Base-by-base conservation (phyloP, 2,329 filamentous ascomycete genomes). In the Metarhizium brunneum region DNA sequence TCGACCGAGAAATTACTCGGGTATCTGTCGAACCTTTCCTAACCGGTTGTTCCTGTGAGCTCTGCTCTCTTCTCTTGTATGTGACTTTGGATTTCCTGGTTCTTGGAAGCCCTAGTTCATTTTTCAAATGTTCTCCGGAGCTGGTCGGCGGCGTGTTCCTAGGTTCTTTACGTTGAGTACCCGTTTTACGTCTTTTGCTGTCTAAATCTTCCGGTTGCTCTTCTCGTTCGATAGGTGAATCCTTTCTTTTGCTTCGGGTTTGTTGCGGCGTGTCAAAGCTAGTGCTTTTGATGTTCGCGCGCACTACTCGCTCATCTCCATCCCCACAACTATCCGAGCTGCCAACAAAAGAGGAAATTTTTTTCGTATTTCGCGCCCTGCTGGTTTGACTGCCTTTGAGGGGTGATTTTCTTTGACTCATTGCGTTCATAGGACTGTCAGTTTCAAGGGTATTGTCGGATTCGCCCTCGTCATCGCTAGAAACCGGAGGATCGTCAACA, bases 271-370 rank as follows among this genome's bases (percentile, higher is more conserved):
- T 59, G 5, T 40, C 29, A 47, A 75, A 76, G 13, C 36, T 56
- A n/a, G 69, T 72, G 8, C 58, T 60, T 42, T 59, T 65, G 30
- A 76, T 75, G 53, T 66, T 58, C 16, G 62, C 69, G 4, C 61
- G 59, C n/a, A 57, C 56, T 36, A 55, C 59, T 30, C 55, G 55
- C 25, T 69, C 63, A 36, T 68, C 63, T 25, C 62, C 64, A 2
- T 52, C 53, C 38, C 52, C 53, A 43, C 67, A 69, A 51, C 63
- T 61, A 30, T 62, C 60, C 10, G 58, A 63, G 56, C 45, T 54
- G 35, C 50, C 8, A 6, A 48, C 18, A 11, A 29, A 10, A 30
- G 40, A 47, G 14, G 35, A 50, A 16, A 36, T 42, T 11, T 36
- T 18, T n/a, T 11, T 54, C 25, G 48, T 64, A 60, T 25, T 60